Conservation (phyloP, 1,139 yeast genomes). For the Ogataea hybrid region DNA sequence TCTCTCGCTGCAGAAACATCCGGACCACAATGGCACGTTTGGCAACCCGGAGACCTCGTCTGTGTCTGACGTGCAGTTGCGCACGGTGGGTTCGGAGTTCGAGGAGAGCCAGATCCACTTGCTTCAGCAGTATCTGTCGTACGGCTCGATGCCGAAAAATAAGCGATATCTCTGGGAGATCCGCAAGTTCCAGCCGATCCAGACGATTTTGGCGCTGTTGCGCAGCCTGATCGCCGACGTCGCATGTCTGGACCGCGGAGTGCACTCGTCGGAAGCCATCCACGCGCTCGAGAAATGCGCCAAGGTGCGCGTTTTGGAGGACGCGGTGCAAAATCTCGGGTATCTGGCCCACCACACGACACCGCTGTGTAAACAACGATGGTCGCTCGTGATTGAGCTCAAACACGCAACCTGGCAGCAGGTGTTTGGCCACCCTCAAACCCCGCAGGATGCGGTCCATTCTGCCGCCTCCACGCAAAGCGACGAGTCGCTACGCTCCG, state of each 20-base stretch:
- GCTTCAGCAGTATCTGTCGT: constrained; percentile 17
- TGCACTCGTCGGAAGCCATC: not conserved
- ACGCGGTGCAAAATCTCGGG: constrained; percentile 14
- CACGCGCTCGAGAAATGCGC: constrained; percentile 4
- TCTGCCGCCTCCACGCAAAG: constrained; percentile 1
- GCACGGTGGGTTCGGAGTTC: constrained; percentile 9
- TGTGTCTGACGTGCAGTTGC: constrained; percentile 12
- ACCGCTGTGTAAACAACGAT: constrained; percentile 20
- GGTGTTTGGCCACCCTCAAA: constrained; percentile 3
- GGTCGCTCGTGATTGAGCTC: constrained; percentile 20
- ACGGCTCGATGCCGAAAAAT: constrained; percentile 24
- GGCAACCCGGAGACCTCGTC: constrained; percentile 16
- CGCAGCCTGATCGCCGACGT: constrained; percentile 15
- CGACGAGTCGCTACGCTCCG: constrained; percentile 11
- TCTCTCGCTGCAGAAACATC: not conserved
- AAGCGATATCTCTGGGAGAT: constrained; percentile 25
- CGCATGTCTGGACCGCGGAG: not conserved
- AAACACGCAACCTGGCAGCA: constrained; percentile 21
- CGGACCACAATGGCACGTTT: not conserved
- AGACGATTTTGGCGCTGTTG: constrained; percentile 19
- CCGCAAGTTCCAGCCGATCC: constrained; percentile 27
- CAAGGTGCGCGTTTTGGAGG: constrained; percentile 13
- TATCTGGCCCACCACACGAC: constrained; percentile 24
- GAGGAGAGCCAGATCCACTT: constrained; percentile 21
- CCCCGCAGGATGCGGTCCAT: too few relatives aligned